phyloP scores from a whole-genome alignment of 1,284 basidiomycete genomes.

The Cutaneotrichosporon spelunceum region DNA sequence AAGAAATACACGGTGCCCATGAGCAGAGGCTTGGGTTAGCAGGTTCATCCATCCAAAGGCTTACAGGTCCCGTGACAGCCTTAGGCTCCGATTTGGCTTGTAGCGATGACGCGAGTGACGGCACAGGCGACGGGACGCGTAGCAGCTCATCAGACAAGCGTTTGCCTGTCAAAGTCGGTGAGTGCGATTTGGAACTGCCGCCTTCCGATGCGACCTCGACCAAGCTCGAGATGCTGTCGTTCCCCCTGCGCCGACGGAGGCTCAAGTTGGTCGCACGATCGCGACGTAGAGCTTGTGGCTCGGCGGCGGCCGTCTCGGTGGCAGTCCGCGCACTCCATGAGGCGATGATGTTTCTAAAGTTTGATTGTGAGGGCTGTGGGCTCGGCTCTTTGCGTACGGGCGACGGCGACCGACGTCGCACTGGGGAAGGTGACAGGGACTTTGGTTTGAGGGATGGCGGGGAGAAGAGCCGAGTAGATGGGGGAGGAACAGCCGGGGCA shows the following conservation, averaged over 20 bases:
- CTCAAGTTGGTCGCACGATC: constrained; percentile 59
- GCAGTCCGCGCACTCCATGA: constrained; percentile 57
- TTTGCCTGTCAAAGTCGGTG: background rate
- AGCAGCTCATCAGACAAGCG: background rate
- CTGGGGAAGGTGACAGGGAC: background rate
- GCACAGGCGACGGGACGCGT: background rate
- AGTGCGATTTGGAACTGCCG: background rate
- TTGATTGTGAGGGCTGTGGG: background rate
- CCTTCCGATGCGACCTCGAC: constrained; percentile 11
- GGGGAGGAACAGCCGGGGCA: background rate
- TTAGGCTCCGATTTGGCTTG: background rate
- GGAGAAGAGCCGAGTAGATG: constrained; percentile 6
- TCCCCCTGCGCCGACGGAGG: constrained; percentile 60
- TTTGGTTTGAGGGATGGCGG: constrained; percentile 1
- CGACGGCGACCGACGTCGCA: constrained; percentile 4
- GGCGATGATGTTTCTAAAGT: constrained; percentile 69
- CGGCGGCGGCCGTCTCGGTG: background rate
- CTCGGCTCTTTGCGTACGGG: background rate
- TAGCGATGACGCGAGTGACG: background rate
- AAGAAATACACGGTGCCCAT: constrained; percentile 82
- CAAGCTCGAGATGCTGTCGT: constrained; percentile 38
- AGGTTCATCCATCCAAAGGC: constrained; percentile 23
- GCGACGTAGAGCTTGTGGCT: background rate
- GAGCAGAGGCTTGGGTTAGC: constrained; percentile 63
- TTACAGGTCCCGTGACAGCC: constrained; percentile 54